phyloP scores from a whole-genome alignment of 129 eudicot genomes.

The Flaveria brownii region DNA sequence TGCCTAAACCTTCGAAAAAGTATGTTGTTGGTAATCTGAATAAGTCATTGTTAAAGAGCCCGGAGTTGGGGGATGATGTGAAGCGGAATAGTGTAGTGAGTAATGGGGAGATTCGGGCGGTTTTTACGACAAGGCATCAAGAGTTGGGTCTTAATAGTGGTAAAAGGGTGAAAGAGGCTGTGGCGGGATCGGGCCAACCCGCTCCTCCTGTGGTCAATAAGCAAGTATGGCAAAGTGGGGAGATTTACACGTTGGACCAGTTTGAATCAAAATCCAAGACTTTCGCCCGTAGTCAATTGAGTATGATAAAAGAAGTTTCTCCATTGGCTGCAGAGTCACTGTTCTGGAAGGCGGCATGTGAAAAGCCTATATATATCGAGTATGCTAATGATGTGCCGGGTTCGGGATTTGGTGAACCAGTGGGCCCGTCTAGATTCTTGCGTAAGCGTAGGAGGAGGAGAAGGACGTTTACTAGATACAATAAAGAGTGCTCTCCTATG shows the following conservation, averaged over 20 bases:
- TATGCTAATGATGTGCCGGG: slow-evolving; percentile 99
- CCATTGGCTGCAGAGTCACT: slow-evolving; percentile 66
- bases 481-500: slow-evolving; percentile 30
- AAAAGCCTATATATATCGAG: slow-evolving; percentile 84
- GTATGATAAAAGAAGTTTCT: slow-evolving; percentile 62
- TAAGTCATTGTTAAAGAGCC: slow-evolving; percentile 68
- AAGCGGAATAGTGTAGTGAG: slow-evolving; percentile 18
- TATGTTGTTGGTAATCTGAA: slow-evolving; percentile 69
- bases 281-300: slow-evolving; percentile 63
- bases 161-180: slow-evolving; percentile 48
- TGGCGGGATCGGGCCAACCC: slow-evolving; percentile 24
- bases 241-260: slow-evolving; percentile 80
- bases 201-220: slow-evolving; percentile 40
- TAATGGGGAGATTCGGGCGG: slow-evolving; percentile 57
- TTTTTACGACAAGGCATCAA: slow-evolving; percentile 89
- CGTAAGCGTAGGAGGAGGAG: slow-evolving; percentile 49
- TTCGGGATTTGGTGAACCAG: slow-evolving; percentile 89
- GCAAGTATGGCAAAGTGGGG: slow-evolving; percentile 99
- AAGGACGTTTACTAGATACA: slow-evolving; percentile 43
- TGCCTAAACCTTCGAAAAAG: slow-evolving; percentile 81
- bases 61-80: slow-evolving; percentile 66
- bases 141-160: slow-evolving; percentile 60
- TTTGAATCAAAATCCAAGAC: slow-evolving; percentile 82
- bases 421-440: slow-evolving; percentile 42
- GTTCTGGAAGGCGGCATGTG: slow-evolving; percentile 79